phyloP scores from a whole-genome alignment of 768 basidiomycete species.

The Tulasnella sp. region DNA sequence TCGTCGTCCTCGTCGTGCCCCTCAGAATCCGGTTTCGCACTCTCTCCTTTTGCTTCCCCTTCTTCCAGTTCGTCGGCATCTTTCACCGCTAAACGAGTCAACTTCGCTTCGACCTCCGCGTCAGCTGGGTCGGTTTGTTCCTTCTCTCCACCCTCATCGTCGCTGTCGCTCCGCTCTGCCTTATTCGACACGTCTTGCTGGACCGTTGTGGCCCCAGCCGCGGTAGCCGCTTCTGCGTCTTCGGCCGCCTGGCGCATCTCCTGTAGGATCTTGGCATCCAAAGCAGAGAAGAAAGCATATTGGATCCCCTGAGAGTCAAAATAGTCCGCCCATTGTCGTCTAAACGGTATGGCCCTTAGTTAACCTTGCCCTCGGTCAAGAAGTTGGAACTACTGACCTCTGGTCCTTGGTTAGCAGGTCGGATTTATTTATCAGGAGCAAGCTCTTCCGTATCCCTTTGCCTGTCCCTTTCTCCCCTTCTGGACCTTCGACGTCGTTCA shows the following conservation, averaged over 20 bases:
- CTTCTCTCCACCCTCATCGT: conserved; percentile 28
- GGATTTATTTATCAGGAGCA: conserved; percentile 91
- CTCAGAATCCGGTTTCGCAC: conserved; percentile 25
- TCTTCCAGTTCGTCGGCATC: conserved; percentile 23
- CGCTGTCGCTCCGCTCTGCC: conserved; percentile 29
- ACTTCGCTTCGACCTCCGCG: conserved; percentile 30
- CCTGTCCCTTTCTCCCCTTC: conserved; percentile 77
- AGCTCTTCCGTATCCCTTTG: conserved; percentile 56
- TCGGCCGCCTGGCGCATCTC: conserved; percentile 46
- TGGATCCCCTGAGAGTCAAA: conserved; percentile 66
- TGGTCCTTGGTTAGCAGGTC: conserved; percentile 83
- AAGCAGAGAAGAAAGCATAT: conserved; percentile 91
- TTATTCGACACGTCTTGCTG: conserved; percentile 28
- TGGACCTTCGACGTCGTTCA: conserved; percentile 71
- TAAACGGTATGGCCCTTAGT: conserved; percentile 30
- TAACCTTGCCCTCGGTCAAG: neutral
- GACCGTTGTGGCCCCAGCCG: neutral
- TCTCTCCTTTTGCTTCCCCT: conserved; percentile 23
- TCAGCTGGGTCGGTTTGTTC: conserved; percentile 23
- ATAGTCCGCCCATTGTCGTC: conserved; percentile 84
- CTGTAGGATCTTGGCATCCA: conserved; percentile 78
- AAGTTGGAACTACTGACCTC: conserved; percentile 44
- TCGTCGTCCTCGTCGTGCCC: conserved; percentile 33
- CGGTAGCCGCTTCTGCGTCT: conserved; percentile 22
- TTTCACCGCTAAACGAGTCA: conserved; percentile 29